Percentiles rank a stretch among this genome's conserved stretches.
phyloP scores from a whole-genome alignment of 257 asterid species.

The Solanum stenotomum region DNA sequence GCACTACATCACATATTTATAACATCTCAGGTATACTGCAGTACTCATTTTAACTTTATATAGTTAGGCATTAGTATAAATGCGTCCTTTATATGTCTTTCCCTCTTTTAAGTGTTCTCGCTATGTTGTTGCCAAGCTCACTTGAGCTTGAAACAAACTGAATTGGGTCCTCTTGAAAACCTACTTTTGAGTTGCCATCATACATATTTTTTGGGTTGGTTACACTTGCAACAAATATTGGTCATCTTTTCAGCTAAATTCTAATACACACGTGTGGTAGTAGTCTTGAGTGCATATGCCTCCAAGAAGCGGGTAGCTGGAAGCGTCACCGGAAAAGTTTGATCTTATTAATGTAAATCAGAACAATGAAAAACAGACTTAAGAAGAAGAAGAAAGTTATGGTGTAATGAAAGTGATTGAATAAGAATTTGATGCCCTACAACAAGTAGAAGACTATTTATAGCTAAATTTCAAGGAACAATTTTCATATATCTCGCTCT shows the following conservation, averaged over 20 bases:
- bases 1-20: constrained; percentile 67
- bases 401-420: too few relatives aligned
- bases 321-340: too few relatives aligned
- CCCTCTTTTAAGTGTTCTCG: neutral
- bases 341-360: too few relatives aligned
- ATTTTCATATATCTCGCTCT: too few relatives aligned
- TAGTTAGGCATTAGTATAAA: neutral
- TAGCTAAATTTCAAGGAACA: too few relatives aligned
- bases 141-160: neutral
- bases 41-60: neutral
- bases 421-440: too few relatives aligned
- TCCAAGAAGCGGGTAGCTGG: too few relatives aligned
- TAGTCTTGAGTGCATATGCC: neutral
- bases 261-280: neutral
- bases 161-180: neutral
- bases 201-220: neutral
- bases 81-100: neutral
- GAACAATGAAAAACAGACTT: too few relatives aligned
- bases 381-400: too few relatives aligned
- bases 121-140: neutral
- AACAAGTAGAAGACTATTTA: too few relatives aligned
- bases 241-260: neutral
- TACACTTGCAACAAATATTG: neutral
- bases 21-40: constrained; percentile 70
- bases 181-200: neutral